Conservation (phyloP, 1,284 basidiomycete genomes). For the Marasmius tenuissimus region DNA sequence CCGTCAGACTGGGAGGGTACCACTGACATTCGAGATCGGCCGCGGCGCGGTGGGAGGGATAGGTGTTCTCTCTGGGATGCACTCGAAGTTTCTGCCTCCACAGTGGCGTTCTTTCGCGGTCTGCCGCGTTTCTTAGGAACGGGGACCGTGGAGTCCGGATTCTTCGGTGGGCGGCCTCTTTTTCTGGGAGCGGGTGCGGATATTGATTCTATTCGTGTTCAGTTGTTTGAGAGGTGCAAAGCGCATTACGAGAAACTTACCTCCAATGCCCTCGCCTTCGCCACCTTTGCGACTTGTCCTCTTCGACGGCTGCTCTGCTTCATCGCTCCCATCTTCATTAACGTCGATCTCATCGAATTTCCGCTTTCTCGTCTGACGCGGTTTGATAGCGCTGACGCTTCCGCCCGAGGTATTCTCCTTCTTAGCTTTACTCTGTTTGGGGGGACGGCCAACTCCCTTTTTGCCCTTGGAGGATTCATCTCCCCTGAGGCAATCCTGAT, state of each 20-base stretch:
- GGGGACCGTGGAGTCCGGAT: not conserved
- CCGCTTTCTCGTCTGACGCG: too few relatives aligned
- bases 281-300: not conserved
- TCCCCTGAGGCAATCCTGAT: slow-evolving; percentile 50
- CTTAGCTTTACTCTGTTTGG: slow-evolving; percentile 40
- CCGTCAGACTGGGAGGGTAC: too few relatives aligned
- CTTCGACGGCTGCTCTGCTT: too few relatives aligned
- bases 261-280: not conserved
- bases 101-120: not conserved
- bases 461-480: slow-evolving; percentile 14
- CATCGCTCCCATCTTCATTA: too few relatives aligned
- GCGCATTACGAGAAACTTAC: not conserved
- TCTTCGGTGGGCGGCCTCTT: slow-evolving; percentile 36
- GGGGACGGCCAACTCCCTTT: slow-evolving; percentile 35
- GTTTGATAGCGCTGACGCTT: too few relatives aligned
- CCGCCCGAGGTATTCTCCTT: slow-evolving; percentile 26
- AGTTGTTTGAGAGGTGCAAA: not conserved
- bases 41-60: too few relatives aligned
- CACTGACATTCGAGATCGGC: too few relatives aligned
- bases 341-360: too few relatives aligned
- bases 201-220: not conserved
- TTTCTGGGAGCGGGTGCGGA: slow-evolving; percentile 20
- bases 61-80: too few relatives aligned
- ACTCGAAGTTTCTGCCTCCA: too few relatives aligned
- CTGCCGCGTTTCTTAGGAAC: not conserved